Percentiles rank a stretch among this genome's conserved stretches.
Evolutionary conservation across 2,329 filamentous ascomycete species (phyloP).

Genomic region (Diaporthe longicolla): DNA sequence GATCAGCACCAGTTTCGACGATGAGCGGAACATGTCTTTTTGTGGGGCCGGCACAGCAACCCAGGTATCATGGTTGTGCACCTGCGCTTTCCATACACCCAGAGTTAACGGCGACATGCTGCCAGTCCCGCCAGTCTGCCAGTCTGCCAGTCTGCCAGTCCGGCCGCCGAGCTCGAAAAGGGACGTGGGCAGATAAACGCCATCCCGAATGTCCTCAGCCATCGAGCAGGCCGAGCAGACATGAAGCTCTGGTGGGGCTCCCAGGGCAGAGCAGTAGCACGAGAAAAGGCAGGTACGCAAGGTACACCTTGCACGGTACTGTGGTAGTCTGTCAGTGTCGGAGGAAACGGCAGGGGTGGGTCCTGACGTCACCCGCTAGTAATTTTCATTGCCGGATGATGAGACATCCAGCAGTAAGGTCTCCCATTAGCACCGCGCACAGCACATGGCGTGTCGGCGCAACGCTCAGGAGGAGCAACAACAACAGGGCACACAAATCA

Average conservation of each 20-base stretch:
- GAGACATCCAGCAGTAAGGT: slow-evolving; percentile 1
- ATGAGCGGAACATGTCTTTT: slow-evolving; percentile 33
- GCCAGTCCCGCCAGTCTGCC: too few relatives aligned
- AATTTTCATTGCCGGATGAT: slow-evolving; percentile 22
- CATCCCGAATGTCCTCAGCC: neutral
- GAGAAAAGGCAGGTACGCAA: slow-evolving; percentile 8
- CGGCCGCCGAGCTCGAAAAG: neutral
- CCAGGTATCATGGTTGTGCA: slow-evolving; percentile 10
- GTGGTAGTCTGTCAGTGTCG: neutral
- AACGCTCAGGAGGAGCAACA: neutral
- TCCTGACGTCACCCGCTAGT: slow-evolving; percentile 15
- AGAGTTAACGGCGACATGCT: neutral
- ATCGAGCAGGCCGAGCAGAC: neutral
- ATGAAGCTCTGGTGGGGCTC: slow-evolving; percentile 10
- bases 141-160: too few relatives aligned
- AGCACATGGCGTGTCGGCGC: neutral
- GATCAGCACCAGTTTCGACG: slow-evolving; percentile 31
- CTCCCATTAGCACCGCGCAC: slow-evolving; percentile 11
- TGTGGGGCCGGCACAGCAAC: slow-evolving; percentile 20
- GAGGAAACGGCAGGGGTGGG: slow-evolving; percentile 25
- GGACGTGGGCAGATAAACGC: neutral
- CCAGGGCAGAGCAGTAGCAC: neutral
- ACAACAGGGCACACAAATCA: neutral
- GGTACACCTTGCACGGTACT: neutral
- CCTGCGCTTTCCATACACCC: slow-evolving; percentile 9